Evolutionary conservation across 2,329 filamentous ascomycete species (phyloP).

Genomic region (Fusarium sp.): DNA sequence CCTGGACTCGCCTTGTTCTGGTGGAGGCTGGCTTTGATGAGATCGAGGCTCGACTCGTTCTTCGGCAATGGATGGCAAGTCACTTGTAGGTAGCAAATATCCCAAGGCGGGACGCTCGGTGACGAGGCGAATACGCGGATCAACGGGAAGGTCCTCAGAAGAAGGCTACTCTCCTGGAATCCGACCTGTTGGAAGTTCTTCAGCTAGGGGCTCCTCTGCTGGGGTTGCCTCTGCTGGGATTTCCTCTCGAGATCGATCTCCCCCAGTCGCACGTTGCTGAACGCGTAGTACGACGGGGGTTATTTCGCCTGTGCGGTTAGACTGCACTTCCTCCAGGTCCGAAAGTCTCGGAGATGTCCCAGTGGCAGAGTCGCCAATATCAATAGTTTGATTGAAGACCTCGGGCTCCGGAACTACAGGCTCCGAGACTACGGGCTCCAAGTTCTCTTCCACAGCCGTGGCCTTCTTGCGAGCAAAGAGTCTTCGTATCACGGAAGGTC

Average conservation of each 20-base stretch:
- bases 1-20: neutral
- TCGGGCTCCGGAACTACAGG: neutral
- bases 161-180: neutral
- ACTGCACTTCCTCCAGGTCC: neutral
- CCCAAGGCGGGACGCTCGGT: neutral
- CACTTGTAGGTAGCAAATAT: neutral
- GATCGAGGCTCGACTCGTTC: neutral
- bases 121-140: neutral
- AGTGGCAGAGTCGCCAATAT: neutral
- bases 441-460: neutral
- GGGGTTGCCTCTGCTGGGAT: neutral
- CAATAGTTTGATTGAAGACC: neutral
- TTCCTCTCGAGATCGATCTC: neutral
- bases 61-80: neutral
- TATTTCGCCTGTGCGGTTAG: neutral
- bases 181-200: neutral
- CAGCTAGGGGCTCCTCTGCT: neutral
- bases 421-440: neutral
- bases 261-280: neutral
- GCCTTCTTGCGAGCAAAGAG: neutral
- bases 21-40: neutral
- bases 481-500: neutral
- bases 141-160: neutral
- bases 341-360: neutral
- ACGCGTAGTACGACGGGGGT: neutral